Percentiles rank a stretch among this genome's conserved stretches.
Evolutionary conservation across 345 rosid genomes (phyloP).

Genomic region (Euphorbia pulcherrima): DNA sequence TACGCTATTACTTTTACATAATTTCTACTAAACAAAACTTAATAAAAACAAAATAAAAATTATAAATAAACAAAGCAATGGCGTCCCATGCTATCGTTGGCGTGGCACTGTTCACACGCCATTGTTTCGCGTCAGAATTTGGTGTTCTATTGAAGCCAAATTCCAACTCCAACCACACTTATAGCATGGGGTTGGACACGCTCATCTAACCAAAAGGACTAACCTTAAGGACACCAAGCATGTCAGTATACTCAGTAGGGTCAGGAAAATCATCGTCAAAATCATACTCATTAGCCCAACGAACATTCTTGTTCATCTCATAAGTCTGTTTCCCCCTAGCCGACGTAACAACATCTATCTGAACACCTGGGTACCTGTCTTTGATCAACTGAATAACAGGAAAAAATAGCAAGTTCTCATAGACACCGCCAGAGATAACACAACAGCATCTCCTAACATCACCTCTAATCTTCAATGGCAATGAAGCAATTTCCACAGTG

Average conservation of each 20-base stretch:
- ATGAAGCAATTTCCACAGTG: conserved; percentile 66
- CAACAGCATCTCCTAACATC: conserved; percentile 92
- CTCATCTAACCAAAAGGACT: too few relatives aligned
- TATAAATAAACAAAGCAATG: too few relatives aligned
- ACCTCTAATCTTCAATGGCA: conserved; percentile 78
- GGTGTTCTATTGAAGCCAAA: too few relatives aligned
- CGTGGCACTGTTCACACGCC: too few relatives aligned
- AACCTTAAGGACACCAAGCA: conserved; percentile 82
- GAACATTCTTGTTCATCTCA: conserved; percentile 87
- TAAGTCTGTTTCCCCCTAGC: conserved; percentile 87
- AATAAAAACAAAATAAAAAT: too few relatives aligned
- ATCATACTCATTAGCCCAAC: conserved; percentile 89
- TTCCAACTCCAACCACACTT: too few relatives aligned
- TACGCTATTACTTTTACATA: too few relatives aligned
- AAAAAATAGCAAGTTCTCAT: conserved; percentile 81
- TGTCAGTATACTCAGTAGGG: conserved; percentile 76
- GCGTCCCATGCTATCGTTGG: too few relatives aligned
- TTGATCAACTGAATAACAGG: conserved; percentile 79
- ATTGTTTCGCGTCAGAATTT: too few relatives aligned
- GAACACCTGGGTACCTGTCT: conserved; percentile 95
- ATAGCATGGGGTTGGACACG: too few relatives aligned
- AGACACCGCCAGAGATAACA: conserved; percentile 79
- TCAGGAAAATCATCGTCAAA: conserved; percentile 82
- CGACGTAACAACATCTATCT: conserved; percentile 64
- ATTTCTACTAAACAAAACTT: too few relatives aligned